A percentile compares a stretch with the other conserved stretches of the same genome.
Conservation (phyloP, 345 rosid species). For the Acer yangbiense region DNA sequence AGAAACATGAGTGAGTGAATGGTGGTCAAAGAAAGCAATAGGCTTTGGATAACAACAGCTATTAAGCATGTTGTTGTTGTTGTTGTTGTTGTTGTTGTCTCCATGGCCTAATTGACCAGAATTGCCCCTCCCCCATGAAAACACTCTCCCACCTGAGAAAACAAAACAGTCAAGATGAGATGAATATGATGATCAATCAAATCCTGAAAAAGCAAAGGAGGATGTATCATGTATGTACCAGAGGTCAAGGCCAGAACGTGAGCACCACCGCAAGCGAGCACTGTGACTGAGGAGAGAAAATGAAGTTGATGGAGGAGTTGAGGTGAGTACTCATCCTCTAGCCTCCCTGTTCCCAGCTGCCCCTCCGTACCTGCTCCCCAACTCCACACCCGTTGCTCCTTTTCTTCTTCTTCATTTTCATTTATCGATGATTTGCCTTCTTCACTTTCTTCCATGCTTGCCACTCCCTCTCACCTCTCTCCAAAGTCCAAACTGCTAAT, state of each 20-base stretch:
- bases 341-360: slow-evolving; percentile 72
- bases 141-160: slow-evolving; percentile 61
- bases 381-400: slow-evolving; percentile 63
- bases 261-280: slow-evolving; percentile 91
- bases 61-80: slow-evolving; percentile 18
- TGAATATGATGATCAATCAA: background rate
- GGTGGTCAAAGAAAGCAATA: slow-evolving; percentile 38
- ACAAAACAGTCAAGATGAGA: background rate
- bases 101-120: slow-evolving; percentile 96
- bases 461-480: background rate
- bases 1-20: slow-evolving; percentile 51
- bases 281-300: slow-evolving; percentile 53
- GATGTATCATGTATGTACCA: slow-evolving; percentile 30
- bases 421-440: background rate
- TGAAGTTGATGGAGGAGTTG: slow-evolving; percentile 55
- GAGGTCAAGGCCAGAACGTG: slow-evolving; percentile 78
- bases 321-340: slow-evolving; percentile 76
- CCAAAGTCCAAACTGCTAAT: background rate
- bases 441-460: slow-evolving; percentile 14
- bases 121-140: slow-evolving; percentile 93
- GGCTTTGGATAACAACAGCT: slow-evolving; percentile 48
- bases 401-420: slow-evolving; percentile 11
- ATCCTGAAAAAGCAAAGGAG: background rate
- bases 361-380: slow-evolving; percentile 99
- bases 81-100: slow-evolving; percentile 22